Conservation (phyloP, 202 grass and related monocot genomes). For the Dendrocalamus latiflorus region DNA sequence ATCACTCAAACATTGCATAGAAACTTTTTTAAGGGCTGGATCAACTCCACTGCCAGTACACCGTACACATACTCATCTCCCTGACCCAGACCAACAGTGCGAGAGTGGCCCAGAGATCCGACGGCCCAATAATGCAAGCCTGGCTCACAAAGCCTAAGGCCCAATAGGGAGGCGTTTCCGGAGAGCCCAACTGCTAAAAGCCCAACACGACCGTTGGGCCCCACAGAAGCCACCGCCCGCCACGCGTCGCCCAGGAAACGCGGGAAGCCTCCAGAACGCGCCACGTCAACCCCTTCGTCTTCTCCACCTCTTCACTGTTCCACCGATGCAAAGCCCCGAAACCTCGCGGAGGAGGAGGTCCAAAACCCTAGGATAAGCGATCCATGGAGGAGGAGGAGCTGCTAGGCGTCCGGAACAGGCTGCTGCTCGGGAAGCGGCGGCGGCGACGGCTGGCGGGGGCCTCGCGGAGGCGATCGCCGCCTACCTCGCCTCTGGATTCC, state of each 20-base stretch:
- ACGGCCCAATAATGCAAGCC: too few relatives aligned
- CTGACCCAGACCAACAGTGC: too few relatives aligned
- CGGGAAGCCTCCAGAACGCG: slow-evolving; percentile 2
- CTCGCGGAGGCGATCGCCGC: slow-evolving; percentile 31
- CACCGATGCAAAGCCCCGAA: not conserved
- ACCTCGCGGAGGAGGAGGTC: not conserved
- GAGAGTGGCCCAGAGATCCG: too few relatives aligned
- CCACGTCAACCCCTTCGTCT: too few relatives aligned
- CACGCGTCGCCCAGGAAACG: not conserved
- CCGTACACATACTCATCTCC: too few relatives aligned
- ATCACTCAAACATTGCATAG: too few relatives aligned
- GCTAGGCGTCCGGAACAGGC: slow-evolving; percentile 37
- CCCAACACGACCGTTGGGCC: not conserved
- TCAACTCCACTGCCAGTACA: too few relatives aligned
- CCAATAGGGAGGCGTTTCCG: too few relatives aligned
- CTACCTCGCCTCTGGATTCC: slow-evolving; percentile 57
- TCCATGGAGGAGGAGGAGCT: slow-evolving; percentile 42
- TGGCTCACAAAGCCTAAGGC: too few relatives aligned
- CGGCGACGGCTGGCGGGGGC: not conserved
- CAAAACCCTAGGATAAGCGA: not conserved
- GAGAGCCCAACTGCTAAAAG: too few relatives aligned
- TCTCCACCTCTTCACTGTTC: not conserved
- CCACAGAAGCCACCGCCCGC: not conserved
- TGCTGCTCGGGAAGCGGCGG: not conserved
- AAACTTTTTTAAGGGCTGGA: too few relatives aligned